phyloP scores from a whole-genome alignment of 305 asterid genomes.

The Solanum hybrid region DNA sequence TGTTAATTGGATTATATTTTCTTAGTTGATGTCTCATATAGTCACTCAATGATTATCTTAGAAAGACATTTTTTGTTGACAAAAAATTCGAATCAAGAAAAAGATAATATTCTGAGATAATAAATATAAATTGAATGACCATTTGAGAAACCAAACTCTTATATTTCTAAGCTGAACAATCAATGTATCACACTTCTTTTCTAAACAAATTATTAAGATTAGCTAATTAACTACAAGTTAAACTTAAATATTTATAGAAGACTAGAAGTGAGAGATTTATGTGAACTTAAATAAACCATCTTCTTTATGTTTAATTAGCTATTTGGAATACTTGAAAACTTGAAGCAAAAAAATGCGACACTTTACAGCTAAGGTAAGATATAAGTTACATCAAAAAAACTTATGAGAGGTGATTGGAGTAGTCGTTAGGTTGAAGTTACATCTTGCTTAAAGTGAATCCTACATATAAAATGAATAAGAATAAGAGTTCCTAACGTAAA shows the following conservation, averaged over 20 bases:
- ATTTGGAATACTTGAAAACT: background rate
- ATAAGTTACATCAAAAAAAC: background rate
- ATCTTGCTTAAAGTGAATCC: background rate
- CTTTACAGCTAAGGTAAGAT: background rate
- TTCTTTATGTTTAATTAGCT: background rate
- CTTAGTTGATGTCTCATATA: background rate
- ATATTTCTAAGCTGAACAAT: background rate
- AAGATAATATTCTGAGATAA: background rate
- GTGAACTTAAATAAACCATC: background rate
- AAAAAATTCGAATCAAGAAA: background rate
- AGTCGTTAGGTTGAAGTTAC: background rate
- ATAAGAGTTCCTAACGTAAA: background rate
- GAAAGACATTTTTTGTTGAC: background rate
- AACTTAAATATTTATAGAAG: background rate
- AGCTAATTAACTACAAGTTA: background rate
- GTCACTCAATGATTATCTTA: background rate
- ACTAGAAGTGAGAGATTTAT: background rate
- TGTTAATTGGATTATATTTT: background rate
- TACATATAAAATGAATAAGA: background rate
- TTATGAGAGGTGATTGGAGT: background rate
- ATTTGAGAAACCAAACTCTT: background rate
- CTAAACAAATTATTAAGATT: background rate
- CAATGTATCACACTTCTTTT: background rate
- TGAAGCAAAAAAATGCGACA: background rate
- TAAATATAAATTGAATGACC: background rate